Base-by-base conservation (phyloP, 306 rosid genomes). In the Sindora glabra region DNA sequence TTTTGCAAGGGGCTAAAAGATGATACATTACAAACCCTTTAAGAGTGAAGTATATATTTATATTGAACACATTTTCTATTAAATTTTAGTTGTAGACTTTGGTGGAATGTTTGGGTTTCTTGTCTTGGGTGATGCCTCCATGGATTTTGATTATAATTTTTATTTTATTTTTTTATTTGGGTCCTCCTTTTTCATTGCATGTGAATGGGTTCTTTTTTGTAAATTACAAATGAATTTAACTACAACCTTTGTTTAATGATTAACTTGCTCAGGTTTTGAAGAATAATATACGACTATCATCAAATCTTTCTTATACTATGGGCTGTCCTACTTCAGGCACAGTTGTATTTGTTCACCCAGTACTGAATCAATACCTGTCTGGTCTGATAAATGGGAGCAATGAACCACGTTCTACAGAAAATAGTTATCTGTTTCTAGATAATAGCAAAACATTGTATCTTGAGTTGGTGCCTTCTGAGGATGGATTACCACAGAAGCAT, bases 371-470 rank as follows among this genome's bases (percentile, higher is more conserved):
- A 33, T 25, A 38, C 19, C 32, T 58, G 53, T 45, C 74, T 69
- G 59, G 25, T 65, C 48, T 60, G 41, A 38, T 74, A 8, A 65
- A 58, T 64, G 79, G 64, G 47, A 45, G 41, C 59, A 77, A 56
- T 23, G 73, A 64, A 79, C 65, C 56, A 48, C 30, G 15, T 59
- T 40, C 58, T 72, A 32, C 48, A 8, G 42, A 48, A 62, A 73
- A 38, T 70, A 25, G 54, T 57, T 57, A 74, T 67, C 56, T 75
- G 27, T 14, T 34, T 12, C 48, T 81, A 51, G 46, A 22, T 48
- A 68, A 83, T 60, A 27, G 96, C 84, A 74, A 76, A 65, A 88
- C 87, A 67, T 67, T 87, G 74, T 62, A 65, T 74, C 78, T 91
- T 62, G 82, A 83, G 77, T 67, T 83, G 58, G 71, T 63, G 65